Percentiles rank a stretch among this genome's conserved stretches.
Conservation (phyloP, 2,329 filamentous ascomycete genomes). For the Cytospora mali region DNA sequence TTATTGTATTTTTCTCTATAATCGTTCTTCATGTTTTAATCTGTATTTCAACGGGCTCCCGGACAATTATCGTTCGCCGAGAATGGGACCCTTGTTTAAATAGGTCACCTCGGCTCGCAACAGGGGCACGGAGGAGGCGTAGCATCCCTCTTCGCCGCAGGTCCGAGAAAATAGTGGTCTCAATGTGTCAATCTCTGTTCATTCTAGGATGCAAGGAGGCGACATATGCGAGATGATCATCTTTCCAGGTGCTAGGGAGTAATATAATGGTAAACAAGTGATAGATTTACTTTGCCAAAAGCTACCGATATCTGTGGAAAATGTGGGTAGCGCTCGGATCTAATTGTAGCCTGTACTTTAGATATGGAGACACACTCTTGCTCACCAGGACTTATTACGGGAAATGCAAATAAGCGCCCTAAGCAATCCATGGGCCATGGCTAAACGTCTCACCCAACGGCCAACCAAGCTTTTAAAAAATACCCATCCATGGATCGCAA, state of each 20-base stretch:
- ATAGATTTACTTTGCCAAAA: not conserved
- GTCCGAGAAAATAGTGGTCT: not conserved
- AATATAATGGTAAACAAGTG: not conserved
- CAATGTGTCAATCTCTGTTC: not conserved
- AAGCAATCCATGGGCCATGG: not conserved
- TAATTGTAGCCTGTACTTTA: not conserved
- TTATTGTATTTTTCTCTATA: not conserved
- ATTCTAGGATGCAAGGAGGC: not conserved
- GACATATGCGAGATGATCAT: not conserved
- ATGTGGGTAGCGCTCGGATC: not conserved
- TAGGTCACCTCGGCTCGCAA: conserved; percentile 11
- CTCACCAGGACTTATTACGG: not conserved
- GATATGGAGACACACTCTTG: not conserved
- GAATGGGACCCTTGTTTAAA: conserved; percentile 1
- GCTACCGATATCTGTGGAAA: not conserved
- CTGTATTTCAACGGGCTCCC: not conserved
- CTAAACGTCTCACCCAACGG: not conserved
- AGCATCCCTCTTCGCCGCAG: conserved; percentile 10
- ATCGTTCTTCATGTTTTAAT: not conserved
- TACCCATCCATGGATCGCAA: not conserved
- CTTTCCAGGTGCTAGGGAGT: not conserved
- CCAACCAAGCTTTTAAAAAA: not conserved
- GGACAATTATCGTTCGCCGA: conserved; percentile 3
- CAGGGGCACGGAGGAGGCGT: not conserved
- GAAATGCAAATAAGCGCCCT: not conserved